Base-by-base conservation (phyloP, 164 flowering plant genomes). In the Stephania japonica region DNA sequence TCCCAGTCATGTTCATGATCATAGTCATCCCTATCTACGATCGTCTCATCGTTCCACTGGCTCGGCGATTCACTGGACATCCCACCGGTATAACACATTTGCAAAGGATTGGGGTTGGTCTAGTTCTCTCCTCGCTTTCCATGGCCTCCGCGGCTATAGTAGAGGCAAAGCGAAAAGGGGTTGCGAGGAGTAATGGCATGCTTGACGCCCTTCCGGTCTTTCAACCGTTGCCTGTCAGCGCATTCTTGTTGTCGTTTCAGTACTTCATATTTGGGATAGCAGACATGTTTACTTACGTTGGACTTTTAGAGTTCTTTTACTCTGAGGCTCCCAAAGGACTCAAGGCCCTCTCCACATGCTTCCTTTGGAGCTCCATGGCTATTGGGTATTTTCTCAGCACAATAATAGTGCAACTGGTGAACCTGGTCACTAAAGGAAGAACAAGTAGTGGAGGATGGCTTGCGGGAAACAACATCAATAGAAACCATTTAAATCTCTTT, bases 241-340 rank as follows among this genome's bases (percentile, higher is more conserved):
- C 68, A 1, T 83, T 88, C 67, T 85, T 88, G 88, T 72, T 88
- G 26, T 79, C 86, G 0, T 69, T 84, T 38, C 91, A 88, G 75
- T 88, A 72, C 83, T 86, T 85, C 78, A 79, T 88, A 50, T 85
- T 85, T 42, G 89, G 89, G 6, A 78, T 88, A 10, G 87, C 89
- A 4, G 89, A 88, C 78, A 69, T 88, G 85, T 85, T 88, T 44
- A 86, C 91, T 0, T 84, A 77, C 19, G 84, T 81, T 0, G 88
- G 91, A 4, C 77, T 88, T 32, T 84, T 88, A 0, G 86, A 88
- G 56, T 84, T 86, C 65, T 86, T 88, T 81, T 85, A 88, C 75
- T 84, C 85, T 0, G 84, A 88, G 68, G 81, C 88, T 10, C 89
- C 91, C 0, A 81, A 78, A 62, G 82, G 64, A 10, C 53, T 88